A percentile compares a stretch with the other conserved stretches of the same genome.
phyloP scores from a whole-genome alignment of 2,329 filamentous ascomycete species.

The Fulvia fulva region DNA sequence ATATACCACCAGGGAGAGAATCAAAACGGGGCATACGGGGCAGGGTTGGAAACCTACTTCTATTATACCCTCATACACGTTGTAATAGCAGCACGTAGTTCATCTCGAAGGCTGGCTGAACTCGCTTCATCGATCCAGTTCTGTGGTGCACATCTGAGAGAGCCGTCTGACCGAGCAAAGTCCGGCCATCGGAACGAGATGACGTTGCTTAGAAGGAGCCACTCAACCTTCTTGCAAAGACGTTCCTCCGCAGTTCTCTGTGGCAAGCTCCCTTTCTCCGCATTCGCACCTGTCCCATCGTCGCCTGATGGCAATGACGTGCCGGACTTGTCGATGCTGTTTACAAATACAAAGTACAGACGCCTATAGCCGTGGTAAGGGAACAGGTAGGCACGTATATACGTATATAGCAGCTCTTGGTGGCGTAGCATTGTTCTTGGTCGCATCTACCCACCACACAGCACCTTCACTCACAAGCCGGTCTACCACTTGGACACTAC shows the following conservation, averaged over 20 bases:
- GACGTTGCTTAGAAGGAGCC: conserved; percentile 5
- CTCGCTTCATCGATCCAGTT: background rate
- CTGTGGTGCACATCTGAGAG: background rate
- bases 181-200: background rate
- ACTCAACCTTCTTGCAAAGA: background rate
- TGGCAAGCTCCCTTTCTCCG: conserved; percentile 2
- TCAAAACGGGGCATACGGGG: background rate
- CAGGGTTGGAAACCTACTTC: background rate
- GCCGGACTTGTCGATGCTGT: background rate
- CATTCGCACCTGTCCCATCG: background rate
- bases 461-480: background rate
- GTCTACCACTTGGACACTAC: background rate
- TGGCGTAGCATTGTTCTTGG: background rate
- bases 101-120: background rate
- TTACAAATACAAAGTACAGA: conserved; percentile 12
- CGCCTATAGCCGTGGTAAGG: background rate
- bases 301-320: conserved; percentile 8
- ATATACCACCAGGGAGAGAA: background rate
- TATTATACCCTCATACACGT: background rate
- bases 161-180: background rate
- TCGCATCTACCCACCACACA: background rate
- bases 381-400: background rate
- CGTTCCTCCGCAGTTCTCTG: background rate
- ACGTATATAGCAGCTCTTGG: background rate
- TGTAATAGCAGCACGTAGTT: background rate